Evolutionary conservation across 2,329 filamentous ascomycete genomes (phyloP).

Genomic region (Aspergillus hiratsukae): DNA sequence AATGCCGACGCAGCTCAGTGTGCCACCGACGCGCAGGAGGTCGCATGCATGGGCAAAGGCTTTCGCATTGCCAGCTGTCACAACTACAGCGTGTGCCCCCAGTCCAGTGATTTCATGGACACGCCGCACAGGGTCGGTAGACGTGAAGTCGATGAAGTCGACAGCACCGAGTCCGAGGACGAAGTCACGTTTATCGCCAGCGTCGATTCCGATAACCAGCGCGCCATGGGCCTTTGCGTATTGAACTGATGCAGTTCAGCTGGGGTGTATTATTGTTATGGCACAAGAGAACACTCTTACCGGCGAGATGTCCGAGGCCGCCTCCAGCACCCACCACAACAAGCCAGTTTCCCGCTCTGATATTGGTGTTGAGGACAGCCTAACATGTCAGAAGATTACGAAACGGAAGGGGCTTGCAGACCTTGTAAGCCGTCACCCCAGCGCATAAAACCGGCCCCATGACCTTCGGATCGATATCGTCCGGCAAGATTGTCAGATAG

Average conservation of each 20-base stretch:
- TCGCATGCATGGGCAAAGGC: slow-evolving; percentile 42
- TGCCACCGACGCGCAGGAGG: slow-evolving; percentile 43
- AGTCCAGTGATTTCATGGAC: slow-evolving; percentile 36
- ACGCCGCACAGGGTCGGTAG: slow-evolving; percentile 29
- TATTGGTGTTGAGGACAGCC: slow-evolving; percentile 40
- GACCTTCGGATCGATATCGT: slow-evolving; percentile 39
- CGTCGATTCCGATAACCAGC: slow-evolving; percentile 41
- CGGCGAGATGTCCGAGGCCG: slow-evolving; percentile 44
- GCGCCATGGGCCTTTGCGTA: slow-evolving; percentile 42
- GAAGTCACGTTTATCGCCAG: slow-evolving; percentile 38
- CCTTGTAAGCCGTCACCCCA: slow-evolving; percentile 44
- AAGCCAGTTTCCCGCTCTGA: slow-evolving; percentile 39
- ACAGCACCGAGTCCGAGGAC: slow-evolving; percentile 37
- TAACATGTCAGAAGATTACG: slow-evolving; percentile 9
- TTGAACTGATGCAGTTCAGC: slow-evolving; percentile 31
- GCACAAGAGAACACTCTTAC: slow-evolving; percentile 18
- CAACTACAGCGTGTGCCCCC: slow-evolving; percentile 41
- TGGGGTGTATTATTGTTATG: too few relatives aligned
- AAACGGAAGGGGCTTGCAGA: slow-evolving; percentile 5
- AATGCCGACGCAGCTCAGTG: slow-evolving; percentile 43
- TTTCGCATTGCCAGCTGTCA: slow-evolving; percentile 39
- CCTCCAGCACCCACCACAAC: slow-evolving; percentile 46
- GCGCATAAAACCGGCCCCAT: slow-evolving; percentile 44
- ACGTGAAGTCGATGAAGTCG: slow-evolving; percentile 40
- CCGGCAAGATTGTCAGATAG: slow-evolving; percentile 41